These are phyloP conservation scores for Decorospora gaudefroyi DNA, from an alignment of 2,329 filamentous ascomycete species.

Conservation along the genomic window DNA sequence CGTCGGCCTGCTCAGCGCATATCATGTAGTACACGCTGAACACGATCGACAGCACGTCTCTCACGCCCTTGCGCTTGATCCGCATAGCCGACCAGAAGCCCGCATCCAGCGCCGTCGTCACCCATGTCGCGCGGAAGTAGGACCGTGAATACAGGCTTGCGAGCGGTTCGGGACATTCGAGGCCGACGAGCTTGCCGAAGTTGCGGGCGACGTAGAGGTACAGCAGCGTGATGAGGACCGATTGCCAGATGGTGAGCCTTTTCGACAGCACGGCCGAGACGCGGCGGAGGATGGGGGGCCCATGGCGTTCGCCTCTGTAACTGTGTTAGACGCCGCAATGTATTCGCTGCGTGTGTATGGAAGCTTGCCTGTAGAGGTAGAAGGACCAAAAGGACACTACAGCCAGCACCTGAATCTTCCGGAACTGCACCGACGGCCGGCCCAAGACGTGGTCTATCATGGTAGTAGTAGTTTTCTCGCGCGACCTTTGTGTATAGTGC, in stretches of 20 bases:
- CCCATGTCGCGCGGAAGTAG: constrained; percentile 96
- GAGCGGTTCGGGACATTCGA: constrained; percentile 91
- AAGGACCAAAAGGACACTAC: constrained; percentile 90
- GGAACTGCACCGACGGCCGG: constrained; percentile 85
- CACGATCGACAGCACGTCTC: constrained; percentile 79
- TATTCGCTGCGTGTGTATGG: neutral
- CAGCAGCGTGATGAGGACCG: constrained; percentile 81
- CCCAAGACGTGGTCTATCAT: constrained; percentile 82
- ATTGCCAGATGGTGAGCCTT: constrained; percentile 85
- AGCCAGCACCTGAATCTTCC: constrained; percentile 87
- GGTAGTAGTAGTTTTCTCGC: constrained; percentile 4
- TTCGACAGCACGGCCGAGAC: constrained; percentile 73
- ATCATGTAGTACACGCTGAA: constrained; percentile 92
- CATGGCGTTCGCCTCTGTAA: constrained; percentile 78
- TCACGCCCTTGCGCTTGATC: constrained; percentile 76
- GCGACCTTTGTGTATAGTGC: neutral
- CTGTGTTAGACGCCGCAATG: constrained; percentile 23
- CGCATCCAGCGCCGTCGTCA: constrained; percentile 90
- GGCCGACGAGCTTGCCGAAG: constrained; percentile 86
- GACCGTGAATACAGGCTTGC: constrained; percentile 90
- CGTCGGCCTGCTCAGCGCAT: constrained; percentile 90
- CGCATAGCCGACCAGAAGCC: constrained; percentile 99
- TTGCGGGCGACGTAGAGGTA: constrained; percentile 92
- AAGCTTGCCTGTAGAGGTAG: constrained; percentile 73
- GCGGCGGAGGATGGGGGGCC: constrained; percentile 73